Percentiles rank a stretch among this genome's conserved stretches.
These are phyloP conservation scores for Geopyxis carbonaria DNA, from an alignment of 495 filamentous ascomycete genomes.

Conservation along the genomic window DNA sequence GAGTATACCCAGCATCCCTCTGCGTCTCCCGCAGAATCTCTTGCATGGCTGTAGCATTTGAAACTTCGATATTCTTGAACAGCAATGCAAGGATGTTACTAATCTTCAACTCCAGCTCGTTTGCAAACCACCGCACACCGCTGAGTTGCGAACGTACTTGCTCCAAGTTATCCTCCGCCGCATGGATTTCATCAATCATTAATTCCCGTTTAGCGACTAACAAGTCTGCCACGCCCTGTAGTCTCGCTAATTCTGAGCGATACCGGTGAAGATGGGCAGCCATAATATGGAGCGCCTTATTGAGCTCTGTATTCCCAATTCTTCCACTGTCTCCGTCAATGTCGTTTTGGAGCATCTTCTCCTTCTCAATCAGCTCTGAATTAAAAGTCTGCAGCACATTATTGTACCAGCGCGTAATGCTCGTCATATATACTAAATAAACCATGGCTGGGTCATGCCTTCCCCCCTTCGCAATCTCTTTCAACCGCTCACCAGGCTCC, in stretches of 20 bases:
- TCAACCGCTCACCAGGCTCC: conserved; percentile 1
- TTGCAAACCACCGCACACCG: neutral
- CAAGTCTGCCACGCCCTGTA: neutral
- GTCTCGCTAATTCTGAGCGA: conserved; percentile 7
- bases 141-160: neutral
- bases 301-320: no score
- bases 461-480: conserved; percentile 1
- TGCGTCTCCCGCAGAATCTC: neutral
- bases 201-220: conserved; percentile 1
- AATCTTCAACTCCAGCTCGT: conserved; percentile 7
- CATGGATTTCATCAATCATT: no score
- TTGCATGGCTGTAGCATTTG: neutral
- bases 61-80: no score
- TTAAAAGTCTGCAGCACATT: neutral
- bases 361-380: neutral
- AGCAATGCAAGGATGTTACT: conserved; percentile 9
- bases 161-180: no score
- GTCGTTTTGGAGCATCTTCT: no score
- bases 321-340: no score
- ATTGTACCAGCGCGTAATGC: neutral
- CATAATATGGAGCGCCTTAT: conserved; percentile 11
- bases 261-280: conserved; percentile 15
- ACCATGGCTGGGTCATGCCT: neutral
- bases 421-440: neutral
- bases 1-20: neutral